Evolutionary conservation across 1,139 yeast species (phyloP), one percentile per base, ranked within the genome.

Genomic region (Kodamaea anthophila): DNA sequence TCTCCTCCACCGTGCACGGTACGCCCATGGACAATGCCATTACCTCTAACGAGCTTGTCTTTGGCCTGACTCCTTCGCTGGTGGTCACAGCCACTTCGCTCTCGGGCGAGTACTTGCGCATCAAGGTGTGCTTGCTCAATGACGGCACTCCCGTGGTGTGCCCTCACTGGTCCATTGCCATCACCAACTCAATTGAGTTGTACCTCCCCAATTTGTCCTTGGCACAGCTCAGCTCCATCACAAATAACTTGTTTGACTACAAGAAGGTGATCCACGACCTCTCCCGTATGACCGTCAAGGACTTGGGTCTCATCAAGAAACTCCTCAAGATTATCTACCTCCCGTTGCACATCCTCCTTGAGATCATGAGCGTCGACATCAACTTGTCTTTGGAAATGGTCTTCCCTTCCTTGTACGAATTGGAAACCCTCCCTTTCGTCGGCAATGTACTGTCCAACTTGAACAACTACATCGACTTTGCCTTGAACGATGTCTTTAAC

Each of bases 81-180:
- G 77, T 86, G 47, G 95, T 91, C 11, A 88, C 97, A 0, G 93
- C 96, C 0, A 86, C 96, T 0, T 87, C 96, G 1, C 62, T 91
- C 31, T 73, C 80, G 12, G 97, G 97, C 3, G 80, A 76, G 36
- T 91, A 86, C 49, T 65, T 79, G 28, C 70, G 84, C 29, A 60
- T 86, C 12, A 74, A 73, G 37, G 78, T 88, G 1, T 82, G 87
- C 39, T 53, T 82, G 20, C 69, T 91, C 13, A 73, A 74, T 37
- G 98, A 91, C 56, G 86, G 88, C 9, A 82, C 93, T 0, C 91
- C 96, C 0, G 73, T 88, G 18, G 87, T 85, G 3, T 76, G 93
- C 40, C 88, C 93, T 1, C 62, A 67, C 31, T 74, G 87, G 77
- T 62, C 73, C 14, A 63, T 86, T 30, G 68, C 76, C 2, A 60